Evolutionary conservation across 805 yeast genomes (phyloP), one percentile per base, ranked within the genome.

Genomic region (Zygosaccharomyces bisporus): DNA sequence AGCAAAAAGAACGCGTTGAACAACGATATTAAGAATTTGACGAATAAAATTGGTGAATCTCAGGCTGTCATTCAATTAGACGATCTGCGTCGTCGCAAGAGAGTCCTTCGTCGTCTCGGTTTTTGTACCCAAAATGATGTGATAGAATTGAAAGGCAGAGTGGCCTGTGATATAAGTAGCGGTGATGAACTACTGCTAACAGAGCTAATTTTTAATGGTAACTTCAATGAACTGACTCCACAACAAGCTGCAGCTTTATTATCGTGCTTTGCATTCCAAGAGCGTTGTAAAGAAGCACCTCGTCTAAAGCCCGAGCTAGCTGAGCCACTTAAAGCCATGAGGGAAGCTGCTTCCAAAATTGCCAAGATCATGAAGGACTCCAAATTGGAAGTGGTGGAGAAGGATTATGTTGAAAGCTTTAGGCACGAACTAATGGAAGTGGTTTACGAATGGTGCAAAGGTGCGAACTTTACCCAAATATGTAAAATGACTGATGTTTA

Each of bases 401-500:
- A 88, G 58, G 98, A 90, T 46, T 93, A 93, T 60, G 84, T 93
- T 32, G 96, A 89, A 61, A 76, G 84, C 20, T 95, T 93, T 72
- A 81, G 95, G 67, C 83, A 89, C 14, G 96, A 93, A 61, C 74
- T 93, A 49, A 91, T 93, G 98, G 98, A 90, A 63, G 97, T 93
- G 41, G 96, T 93, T 1, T 88, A 71, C 65, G 86, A 91, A 38
- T 93, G 99, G 99, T 88, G 96, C 65, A 83, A 84, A 61, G 98
- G 98, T 14, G 96, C 96, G 5, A 72, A 93, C 0, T 93, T 93
- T 66, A 91, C 97, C 0, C 96, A 91, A 63, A 91, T 93, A 51
- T 91, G 98, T 71, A 91, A 91, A 66, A 89, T 93, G 96, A 93
- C 99, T 0, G 99, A 93, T 61, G 98, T 93, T 34, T 93, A 91